Base-by-base conservation (phyloP, 2,329 filamentous ascomycete genomes). In the Aspergillus floridensis region DNA sequence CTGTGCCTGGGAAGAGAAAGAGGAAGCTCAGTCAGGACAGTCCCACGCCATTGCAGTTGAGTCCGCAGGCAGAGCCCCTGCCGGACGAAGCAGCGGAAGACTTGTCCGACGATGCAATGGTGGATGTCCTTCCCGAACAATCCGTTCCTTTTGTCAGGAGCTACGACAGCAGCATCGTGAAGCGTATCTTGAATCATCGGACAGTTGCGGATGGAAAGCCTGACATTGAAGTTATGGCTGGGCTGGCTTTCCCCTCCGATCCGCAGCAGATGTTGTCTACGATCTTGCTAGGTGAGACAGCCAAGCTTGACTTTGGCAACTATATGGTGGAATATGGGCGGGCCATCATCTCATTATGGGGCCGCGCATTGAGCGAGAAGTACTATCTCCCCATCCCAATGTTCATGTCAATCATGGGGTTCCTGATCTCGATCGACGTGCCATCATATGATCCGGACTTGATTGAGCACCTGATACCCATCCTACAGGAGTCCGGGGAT, bases 1-100 rank as follows among this genome's bases (percentile, higher is more conserved):
- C 80, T 52, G 80, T 79, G 60, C 78, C 79, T n/a, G 79, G 78
- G 8, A 88, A 88, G 70, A 77, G 86, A 57, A 88, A 87, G 69
- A 75, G 86, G 50, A 74, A 76, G 56, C 65, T 76, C 14, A 77
- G 77, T 19, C 80, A 82, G 53, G 80, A 82, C 58, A 86, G 82
- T 60, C 82, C 84, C 4, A 77, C 80, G 29, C 75, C 80, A 6
- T 70, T 84, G 32, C 75, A 80, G 24, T 58, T 79, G 29, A 76
- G 69, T 48, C 71, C 72, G 16, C 67, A 66, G 2, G 66, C 63
- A 22, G 70, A 72, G 44, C 57, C 57, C 14, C 64, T 62, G 44
- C 65, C 64, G 35, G 69, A 59, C 56, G 74, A 68, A 64, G 66
- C 61, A 12, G 73, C 65, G 57, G 68, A 19, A 65, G 67, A 68